These are phyloP conservation scores for Ceratocystis alfenasii DNA, from an alignment of 2,329 filamentous ascomycete species.

Conservation along the genomic window DNA sequence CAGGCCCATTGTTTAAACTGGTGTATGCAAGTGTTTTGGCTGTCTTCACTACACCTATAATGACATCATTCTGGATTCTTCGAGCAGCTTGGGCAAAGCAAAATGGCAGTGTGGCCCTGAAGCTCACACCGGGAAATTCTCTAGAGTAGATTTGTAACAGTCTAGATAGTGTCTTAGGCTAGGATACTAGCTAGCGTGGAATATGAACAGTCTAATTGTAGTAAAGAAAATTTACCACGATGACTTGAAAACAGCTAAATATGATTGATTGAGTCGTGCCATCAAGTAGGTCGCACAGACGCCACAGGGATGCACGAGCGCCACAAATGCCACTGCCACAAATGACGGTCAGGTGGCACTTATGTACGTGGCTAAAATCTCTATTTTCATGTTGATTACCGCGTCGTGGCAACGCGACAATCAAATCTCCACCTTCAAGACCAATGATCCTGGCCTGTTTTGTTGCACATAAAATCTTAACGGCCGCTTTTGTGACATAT, in stretches of 20 bases:
- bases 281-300: neutral
- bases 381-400: neutral
- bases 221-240: neutral
- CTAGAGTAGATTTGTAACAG: neutral
- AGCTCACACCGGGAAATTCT: neutral
- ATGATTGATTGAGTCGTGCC: neutral
- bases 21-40: slow-evolving; percentile 37
- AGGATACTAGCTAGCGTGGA: neutral
- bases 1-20: slow-evolving; percentile 40
- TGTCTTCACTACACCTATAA: slow-evolving; percentile 36
- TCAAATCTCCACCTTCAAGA: neutral
- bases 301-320: neutral
- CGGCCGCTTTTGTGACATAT: too few species aligned
- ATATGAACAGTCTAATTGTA: too few species aligned
- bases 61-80: slow-evolving; percentile 40
- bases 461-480: neutral
- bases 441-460: too few species aligned
- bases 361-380: neutral
- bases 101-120: neutral
- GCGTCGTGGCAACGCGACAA: neutral
- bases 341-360: too few species aligned
- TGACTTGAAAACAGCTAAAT: neutral
- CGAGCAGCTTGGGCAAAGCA: slow-evolving; percentile 31
- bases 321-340: neutral
- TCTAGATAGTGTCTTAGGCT: neutral